Evolutionary conservation across 768 basidiomycete genomes (phyloP).

Genomic region (Collybia nuda): DNA sequence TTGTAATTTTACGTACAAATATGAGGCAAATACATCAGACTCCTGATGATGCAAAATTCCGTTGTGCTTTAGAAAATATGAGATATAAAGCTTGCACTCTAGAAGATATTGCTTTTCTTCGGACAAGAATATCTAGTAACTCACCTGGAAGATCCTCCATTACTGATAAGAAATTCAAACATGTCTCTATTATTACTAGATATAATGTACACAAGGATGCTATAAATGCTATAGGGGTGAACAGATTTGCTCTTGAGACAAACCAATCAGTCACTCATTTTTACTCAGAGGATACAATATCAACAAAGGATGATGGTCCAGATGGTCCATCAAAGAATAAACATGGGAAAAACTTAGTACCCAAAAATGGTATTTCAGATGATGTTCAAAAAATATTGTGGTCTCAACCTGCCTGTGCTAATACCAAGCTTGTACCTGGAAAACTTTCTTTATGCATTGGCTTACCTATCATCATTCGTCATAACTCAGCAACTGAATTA

Average conservation of each 20-base stretch:
- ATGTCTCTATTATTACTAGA: conserved; percentile 27
- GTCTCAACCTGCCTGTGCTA: background rate
- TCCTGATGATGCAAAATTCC: conserved; percentile 21
- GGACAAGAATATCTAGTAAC: conserved; percentile 12
- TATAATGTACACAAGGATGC: conserved; percentile 22
- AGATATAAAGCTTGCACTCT: conserved; percentile 12
- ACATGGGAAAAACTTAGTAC: conserved; percentile 4
- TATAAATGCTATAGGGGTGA: conserved; percentile 20
- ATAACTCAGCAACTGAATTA: background rate
- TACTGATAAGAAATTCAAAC: conserved; percentile 13
- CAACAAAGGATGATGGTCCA: background rate
- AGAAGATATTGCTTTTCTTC: conserved; percentile 22
- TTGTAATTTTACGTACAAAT: conserved; percentile 30
- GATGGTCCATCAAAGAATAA: background rate
- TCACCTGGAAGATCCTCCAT: conserved; percentile 5
- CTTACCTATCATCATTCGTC: background rate
- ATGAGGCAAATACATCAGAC: conserved; percentile 25
- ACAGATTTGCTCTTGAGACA: conserved; percentile 21
- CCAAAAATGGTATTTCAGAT: background rate
- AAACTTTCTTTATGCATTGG: background rate
- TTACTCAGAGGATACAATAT: conserved; percentile 18
- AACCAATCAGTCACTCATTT: conserved; percentile 16
- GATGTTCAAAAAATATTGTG: background rate
- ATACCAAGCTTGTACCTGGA: conserved; percentile 1
- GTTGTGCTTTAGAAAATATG: conserved; percentile 12